Evolutionary conservation across 2,329 filamentous ascomycete genomes (phyloP), one percentile per base, ranked within the genome.

Genomic region (Fulvia fulva): DNA sequence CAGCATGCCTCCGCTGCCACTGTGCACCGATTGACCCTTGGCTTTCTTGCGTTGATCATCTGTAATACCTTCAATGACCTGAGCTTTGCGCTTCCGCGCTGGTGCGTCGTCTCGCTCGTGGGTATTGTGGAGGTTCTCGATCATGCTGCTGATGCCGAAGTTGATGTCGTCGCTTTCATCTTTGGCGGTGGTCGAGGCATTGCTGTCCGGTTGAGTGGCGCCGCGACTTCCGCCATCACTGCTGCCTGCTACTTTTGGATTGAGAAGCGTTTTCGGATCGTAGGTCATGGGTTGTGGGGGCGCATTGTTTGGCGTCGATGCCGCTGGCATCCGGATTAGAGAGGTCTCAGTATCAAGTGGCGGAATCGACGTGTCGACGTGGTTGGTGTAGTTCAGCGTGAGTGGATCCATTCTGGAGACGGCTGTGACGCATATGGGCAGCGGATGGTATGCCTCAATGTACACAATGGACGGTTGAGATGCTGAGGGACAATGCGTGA

Each of bases 71-170:
- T 80, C 76, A 8, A 49, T 51, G 16, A 57, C 54, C 19, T 63
- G 55, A 21, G 65, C 73, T 69, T 85, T 91, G 53, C 86, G 85
- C 75, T 93, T 93, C 26, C 46, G 44, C 14, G 80, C 76, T 21
- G 88, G 84, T 69, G 72, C 79, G 66, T 78, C 62, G 26, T 61
- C 77, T 25, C 91, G 87, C 53, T 87, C 81, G 64, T 89, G 82
- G 14, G 95, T 83, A 64, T 87, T 86, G 71, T 92, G 90, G 70
- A 91, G 80, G 30, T 85, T 83, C 72, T 95, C 90, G 47, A 96
- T 84, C 76, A 91, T 84, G 56, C 76, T 75, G 9, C 81, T 79
- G 64, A 84, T 80, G 25, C 83, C 82, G 16, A 56, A 22, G 7
- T 53, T 51, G 37, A 3, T n/a, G 37, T 41, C 8, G 16, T 19